Base-by-base conservation (phyloP, 1,284 basidiomycete genomes). In the Leccinum fallax region DNA sequence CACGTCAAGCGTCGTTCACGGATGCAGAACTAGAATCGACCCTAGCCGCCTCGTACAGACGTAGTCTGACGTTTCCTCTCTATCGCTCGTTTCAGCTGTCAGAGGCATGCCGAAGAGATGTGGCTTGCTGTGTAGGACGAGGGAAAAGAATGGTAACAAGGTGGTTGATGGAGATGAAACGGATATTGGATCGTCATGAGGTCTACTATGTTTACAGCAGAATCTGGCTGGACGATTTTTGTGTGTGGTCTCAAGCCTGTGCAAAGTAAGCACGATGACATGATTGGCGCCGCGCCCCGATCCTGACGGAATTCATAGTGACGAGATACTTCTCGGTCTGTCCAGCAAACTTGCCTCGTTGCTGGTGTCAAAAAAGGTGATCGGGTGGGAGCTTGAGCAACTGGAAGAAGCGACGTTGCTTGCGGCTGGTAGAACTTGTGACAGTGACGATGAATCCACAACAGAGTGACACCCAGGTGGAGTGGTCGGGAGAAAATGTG, bases 201-300 rank as follows among this genome's bases (percentile, higher is more conserved):
- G 87, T 90, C 11, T 93, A 93, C 76, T 92, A 92, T 72, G 80
- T 92, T 26, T 93, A 92, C 74, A 88, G 85, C 74, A 92, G 91
- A 71, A 83, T 93, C 51, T 93, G 91, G 91, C 65, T 92, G 48
- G 88, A 92, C 65, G 92, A 93, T 70, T 87, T 90, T 68, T 90
- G 88, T 67, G 81, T 86, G 16, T 93, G 91, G 91, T 78, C 83
- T 43, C 88, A 90, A 68, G 78, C 81, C 15, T 79, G 80, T 69
- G 84, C 86, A 28, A 84, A 80, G 91, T 87, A 66, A 80, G 70
- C 51, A 48, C 46, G 11, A 51, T 58, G 21, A 40, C 49, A 36
- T 26, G 30, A 55, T 52, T 58, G 4, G 34, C 7, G 32, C 13
- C 51, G 30, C 5, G 19, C 43, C 16, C 34, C 16, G 60, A 26